Base-by-base conservation (phyloP, 495 filamentous ascomycete species). In the Neurospora sp. region DNA sequence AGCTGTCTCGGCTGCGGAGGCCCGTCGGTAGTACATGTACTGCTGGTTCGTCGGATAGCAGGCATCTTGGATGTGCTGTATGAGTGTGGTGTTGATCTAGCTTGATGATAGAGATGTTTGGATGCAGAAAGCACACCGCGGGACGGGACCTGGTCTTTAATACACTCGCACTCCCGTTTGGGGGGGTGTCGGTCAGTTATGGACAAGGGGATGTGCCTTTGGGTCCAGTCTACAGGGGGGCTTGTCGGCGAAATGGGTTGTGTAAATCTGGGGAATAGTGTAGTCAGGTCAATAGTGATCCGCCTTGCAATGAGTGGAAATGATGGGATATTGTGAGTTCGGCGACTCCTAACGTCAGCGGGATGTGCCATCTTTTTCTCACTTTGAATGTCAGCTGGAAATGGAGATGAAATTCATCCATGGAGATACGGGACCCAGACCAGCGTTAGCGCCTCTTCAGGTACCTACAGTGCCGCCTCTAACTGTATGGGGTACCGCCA, bases 1-100 rank as follows among this genome's bases (percentile, higher is more conserved):
- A 81, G 79, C 76, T 84, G 83, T 73, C 83, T 76, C 69, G 82
- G 77, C 68, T 81, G 77, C n/a, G 35, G 68, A 5, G 68, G 68
- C 70, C 53, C 53, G 53, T 61, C 53, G 2, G 53, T 61, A 37
- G 53, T 61, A 37, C 35, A 37, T 7, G 35, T 6, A 31, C 53
- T 61, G 53, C 53, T 61, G 53, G 27, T 61, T 61, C 53, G 53
- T 61, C 53, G 53, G 1, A 27, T 61, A 31, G 53, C 53, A 31
- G 53, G 53, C 53, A 61, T 61, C 10, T 22, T 53, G 10, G 46
- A 0, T 48, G 44, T 44, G 42, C 3, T 44, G 20, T 53, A 22
- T 53, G 27, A 31, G 27, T 31, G n/a, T 20, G 44, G 8, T 46
- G 42, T 18, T 46, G 42, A 40, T 40, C 39, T 40, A 40, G 39